Evolutionary conservation across 805 yeast species (phyloP).

Genomic region (Saturnispora sanitii): DNA sequence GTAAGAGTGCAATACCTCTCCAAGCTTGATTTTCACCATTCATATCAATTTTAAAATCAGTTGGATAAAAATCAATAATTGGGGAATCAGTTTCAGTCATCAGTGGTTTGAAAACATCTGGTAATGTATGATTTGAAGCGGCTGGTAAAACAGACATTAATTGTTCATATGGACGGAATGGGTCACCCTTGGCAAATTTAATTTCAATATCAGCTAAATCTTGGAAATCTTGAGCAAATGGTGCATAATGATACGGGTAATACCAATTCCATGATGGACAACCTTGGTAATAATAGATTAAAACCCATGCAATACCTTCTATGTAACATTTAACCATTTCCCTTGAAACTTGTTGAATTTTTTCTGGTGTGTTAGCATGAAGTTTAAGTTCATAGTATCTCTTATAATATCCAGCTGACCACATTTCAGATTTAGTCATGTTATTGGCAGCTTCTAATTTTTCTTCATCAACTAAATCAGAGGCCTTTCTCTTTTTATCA

Average conservation of each 20-base stretch:
- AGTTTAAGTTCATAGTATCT: conserved; percentile 78
- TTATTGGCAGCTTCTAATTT: conserved; percentile 9
- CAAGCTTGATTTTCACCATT: conserved; percentile 91
- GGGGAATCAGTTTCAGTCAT: conserved; percentile 76
- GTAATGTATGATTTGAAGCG: conserved; percentile 79
- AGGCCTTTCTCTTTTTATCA: conserved; percentile 17
- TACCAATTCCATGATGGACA: conserved; percentile 99
- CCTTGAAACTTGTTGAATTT: conserved; percentile 42
- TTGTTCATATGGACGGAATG: conserved; percentile 88
- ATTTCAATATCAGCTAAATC: conserved; percentile 44
- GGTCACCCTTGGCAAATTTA: conserved; percentile 55
- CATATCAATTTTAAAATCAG: conserved; percentile 83
- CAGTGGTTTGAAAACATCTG: conserved; percentile 67
- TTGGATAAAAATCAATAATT: conserved; percentile 86
- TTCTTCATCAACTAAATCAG: conserved; percentile 12
- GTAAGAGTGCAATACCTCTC: conserved; percentile 88
- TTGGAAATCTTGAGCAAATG: conserved; percentile 81
- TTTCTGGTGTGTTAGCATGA: conserved; percentile 43
- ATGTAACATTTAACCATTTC: conserved; percentile 64
- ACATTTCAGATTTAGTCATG: conserved; percentile 32
- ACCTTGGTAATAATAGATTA: conserved; percentile 90
- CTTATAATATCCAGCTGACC: conserved; percentile 80
- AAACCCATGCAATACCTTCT: conserved; percentile 96
- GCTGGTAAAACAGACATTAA: conserved; percentile 94
- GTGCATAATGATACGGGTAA: conserved; percentile 95